Conservation (phyloP, 2,329 filamentous ascomycete genomes). For the Tolypocladium ovalisporum region DNA sequence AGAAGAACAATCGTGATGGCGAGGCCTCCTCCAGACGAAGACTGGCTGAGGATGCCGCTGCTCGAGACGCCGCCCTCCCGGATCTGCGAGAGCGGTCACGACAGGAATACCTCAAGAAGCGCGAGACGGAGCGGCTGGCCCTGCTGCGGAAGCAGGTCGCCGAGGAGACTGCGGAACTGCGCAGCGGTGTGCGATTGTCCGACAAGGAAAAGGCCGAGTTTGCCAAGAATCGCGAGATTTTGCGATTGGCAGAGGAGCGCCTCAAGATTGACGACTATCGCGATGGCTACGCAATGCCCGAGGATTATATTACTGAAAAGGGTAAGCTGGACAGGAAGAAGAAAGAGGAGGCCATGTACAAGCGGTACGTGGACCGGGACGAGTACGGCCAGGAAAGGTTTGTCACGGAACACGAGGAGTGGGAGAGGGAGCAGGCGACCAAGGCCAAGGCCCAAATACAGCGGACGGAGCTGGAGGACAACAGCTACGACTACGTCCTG, state of each 20-base stretch:
- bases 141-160: slow-evolving; percentile 83
- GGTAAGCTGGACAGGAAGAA: slow-evolving; percentile 78
- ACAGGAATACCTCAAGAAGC: slow-evolving; percentile 88
- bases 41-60: slow-evolving; percentile 43
- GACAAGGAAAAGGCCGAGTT: slow-evolving; percentile 79
- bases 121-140: slow-evolving; percentile 75
- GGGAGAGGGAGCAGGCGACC: slow-evolving; percentile 80
- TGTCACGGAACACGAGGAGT: slow-evolving; percentile 89
- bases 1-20: slow-evolving; percentile 52
- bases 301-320: slow-evolving; percentile 91
- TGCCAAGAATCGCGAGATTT: slow-evolving; percentile 71
- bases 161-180: slow-evolving; percentile 74
- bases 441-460: slow-evolving; percentile 83
- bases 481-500: slow-evolving; percentile 88
- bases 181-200: slow-evolving; percentile 64
- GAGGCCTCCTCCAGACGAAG: slow-evolving; percentile 45
- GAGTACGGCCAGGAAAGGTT: slow-evolving; percentile 82
- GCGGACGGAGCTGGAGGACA: slow-evolving; percentile 61
- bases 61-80: slow-evolving; percentile 60
- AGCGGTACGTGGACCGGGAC: slow-evolving; percentile 78
- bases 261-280: slow-evolving; percentile 81
- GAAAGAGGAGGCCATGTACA: slow-evolving; percentile 84
- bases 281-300: slow-evolving; percentile 86
- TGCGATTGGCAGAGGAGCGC: slow-evolving; percentile 74
- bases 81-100: slow-evolving; percentile 76